These are phyloP conservation scores for Metschnikowia similis DNA, from an alignment of 805 yeast species.

Conservation along the genomic window DNA sequence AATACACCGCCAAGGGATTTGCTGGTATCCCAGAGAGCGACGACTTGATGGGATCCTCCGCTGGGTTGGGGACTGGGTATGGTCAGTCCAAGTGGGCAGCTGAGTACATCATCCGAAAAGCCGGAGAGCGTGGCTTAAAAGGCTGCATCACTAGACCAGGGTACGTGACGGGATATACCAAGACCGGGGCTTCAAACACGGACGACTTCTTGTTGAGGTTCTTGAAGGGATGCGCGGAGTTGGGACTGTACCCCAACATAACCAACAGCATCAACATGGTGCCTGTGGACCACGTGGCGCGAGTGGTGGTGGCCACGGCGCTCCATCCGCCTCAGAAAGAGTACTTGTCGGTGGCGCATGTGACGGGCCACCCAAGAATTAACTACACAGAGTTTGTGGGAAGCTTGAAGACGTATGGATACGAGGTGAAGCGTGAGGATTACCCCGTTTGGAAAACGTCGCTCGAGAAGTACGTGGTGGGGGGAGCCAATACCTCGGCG, in stretches of 20 bases:
- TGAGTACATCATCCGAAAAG: conserved; percentile 80
- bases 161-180: conserved; percentile 82
- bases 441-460: conserved; percentile 77
- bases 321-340: conserved; percentile 61
- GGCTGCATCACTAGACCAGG: conserved; percentile 96
- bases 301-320: conserved; percentile 80
- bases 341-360: conserved; percentile 76
- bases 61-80: conserved; percentile 85
- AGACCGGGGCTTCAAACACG: conserved; percentile 86
- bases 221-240: conserved; percentile 89
- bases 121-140: conserved; percentile 81
- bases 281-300: conserved; percentile 97
- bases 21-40: conserved; percentile 80
- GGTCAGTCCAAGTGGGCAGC: conserved; percentile 99
- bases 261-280: conserved; percentile 89
- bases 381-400: conserved; percentile 71
- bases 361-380: conserved; percentile 96
- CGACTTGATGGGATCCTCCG: conserved; percentile 73
- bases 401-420: conserved; percentile 67
- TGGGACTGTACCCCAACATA: conserved; percentile 83
- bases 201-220: conserved; percentile 94
- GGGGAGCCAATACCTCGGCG: conserved; percentile 74
- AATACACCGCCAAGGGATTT: conserved; percentile 56
- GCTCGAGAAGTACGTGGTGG: conserved; percentile 74
- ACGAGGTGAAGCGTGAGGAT: conserved; percentile 53